These are phyloP conservation scores for Conoideocrella luteorostrata DNA, from an alignment of 2,329 filamentous ascomycete species.

Conservation along the genomic window DNA sequence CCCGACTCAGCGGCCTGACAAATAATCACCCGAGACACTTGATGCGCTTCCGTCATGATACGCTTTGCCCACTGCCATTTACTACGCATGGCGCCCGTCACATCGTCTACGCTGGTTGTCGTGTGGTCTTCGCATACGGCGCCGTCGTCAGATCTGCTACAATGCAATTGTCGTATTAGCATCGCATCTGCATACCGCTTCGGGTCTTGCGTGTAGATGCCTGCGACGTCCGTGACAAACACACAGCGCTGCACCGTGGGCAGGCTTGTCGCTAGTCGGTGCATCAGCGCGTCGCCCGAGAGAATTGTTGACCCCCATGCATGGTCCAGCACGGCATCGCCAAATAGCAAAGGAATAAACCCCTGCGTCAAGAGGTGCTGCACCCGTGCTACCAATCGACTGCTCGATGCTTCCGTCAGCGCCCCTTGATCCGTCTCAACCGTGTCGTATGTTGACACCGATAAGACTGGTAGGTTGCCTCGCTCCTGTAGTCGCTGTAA, in stretches of 20 bases:
- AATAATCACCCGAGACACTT: background rate
- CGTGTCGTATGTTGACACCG: constrained; percentile 6
- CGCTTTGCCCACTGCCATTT: constrained; percentile 7
- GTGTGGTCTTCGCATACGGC: background rate
- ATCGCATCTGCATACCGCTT: background rate
- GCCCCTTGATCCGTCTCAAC: constrained; percentile 4
- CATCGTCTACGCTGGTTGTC: constrained; percentile 1
- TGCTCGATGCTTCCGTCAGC: background rate
- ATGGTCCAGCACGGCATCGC: constrained; percentile 5
- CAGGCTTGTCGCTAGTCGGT: background rate
- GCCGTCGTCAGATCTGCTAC: background rate
- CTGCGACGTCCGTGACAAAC: constrained; percentile 7
- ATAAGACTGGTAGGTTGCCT: constrained; percentile 2
- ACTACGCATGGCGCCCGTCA: constrained; percentile 5
- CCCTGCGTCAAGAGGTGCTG: background rate
- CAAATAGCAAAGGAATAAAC: constrained; percentile 5
- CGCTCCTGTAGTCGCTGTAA: constrained; percentile 2
- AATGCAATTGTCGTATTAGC: background rate
- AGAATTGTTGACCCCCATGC: constrained; percentile 5
- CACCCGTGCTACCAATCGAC: background rate
- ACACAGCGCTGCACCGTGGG: constrained; percentile 1
- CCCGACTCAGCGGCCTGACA: background rate
- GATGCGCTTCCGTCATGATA: constrained; percentile 4
- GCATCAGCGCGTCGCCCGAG: constrained; percentile 8
- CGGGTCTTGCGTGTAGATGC: constrained; percentile 6